These are phyloP conservation scores for Puccinellia tenuiflora DNA, from an alignment of 176 grass and related monocot genomes.

Conservation along the genomic window DNA sequence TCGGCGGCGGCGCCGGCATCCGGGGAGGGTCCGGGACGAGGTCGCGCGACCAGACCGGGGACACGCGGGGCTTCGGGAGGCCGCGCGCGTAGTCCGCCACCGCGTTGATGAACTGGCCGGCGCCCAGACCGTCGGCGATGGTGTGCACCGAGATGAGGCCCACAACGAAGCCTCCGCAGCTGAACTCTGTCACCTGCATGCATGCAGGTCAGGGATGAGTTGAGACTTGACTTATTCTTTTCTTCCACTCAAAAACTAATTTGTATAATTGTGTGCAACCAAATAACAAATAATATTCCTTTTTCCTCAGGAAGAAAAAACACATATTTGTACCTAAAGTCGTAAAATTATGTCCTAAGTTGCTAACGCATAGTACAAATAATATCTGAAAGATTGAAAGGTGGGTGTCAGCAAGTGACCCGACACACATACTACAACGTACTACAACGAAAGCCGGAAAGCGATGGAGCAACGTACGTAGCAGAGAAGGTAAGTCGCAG, in stretches of 20 bases:
- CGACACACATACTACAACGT: not conserved
- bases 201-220: not conserved
- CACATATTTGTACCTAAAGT: too few relatives aligned
- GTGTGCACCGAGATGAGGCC: slow-evolving; percentile 81
- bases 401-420: not conserved
- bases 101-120: slow-evolving; percentile 81
- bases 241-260: too few relatives aligned
- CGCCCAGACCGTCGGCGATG: slow-evolving; percentile 74
- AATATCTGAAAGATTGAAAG: not conserved
- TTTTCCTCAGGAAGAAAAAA: too few relatives aligned
- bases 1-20: slow-evolving; percentile 30
- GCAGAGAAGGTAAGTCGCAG: not conserved
- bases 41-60: slow-evolving; percentile 59
- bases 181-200: slow-evolving; percentile 81
- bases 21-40: slow-evolving; percentile 65
- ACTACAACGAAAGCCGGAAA: not conserved
- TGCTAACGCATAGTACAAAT: not conserved
- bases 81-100: slow-evolving; percentile 59
- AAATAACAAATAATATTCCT: too few relatives aligned
- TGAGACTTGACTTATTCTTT: not conserved
- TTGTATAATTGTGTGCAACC: too few relatives aligned
- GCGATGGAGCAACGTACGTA: not conserved
- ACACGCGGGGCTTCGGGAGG: slow-evolving; percentile 16
- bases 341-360: not conserved
- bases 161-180: slow-evolving; percentile 69